These are phyloP conservation scores for Cryptococcus sp. DNA, from an alignment of 1,284 basidiomycete species.

Conservation along the genomic window DNA sequence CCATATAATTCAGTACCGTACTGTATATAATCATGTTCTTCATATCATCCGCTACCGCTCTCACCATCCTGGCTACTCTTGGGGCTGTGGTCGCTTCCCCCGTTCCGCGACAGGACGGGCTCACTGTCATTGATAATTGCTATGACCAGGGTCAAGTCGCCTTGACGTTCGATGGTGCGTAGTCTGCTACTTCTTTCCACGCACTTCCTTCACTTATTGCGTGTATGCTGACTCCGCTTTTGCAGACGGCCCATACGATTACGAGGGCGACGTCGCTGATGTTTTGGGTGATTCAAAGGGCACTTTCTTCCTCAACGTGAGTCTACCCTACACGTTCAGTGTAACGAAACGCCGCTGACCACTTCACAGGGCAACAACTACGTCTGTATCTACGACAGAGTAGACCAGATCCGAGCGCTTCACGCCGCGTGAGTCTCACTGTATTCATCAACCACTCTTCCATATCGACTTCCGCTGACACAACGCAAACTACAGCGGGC, in stretches of 20 bases:
- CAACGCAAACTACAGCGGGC: slow-evolving; percentile 44
- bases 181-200: background rate
- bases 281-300: slow-evolving; percentile 56
- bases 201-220: background rate
- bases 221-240: slow-evolving; percentile 9
- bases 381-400: slow-evolving; percentile 61
- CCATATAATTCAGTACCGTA: background rate
- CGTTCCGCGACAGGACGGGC: slow-evolving; percentile 8
- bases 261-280: slow-evolving; percentile 55
- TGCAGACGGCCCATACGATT: slow-evolving; percentile 58
- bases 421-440: slow-evolving; percentile 28
- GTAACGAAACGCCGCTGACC: background rate
- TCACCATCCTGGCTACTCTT: slow-evolving; percentile 22
- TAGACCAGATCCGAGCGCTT: slow-evolving; percentile 38
- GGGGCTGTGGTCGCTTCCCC: slow-evolving; percentile 15
- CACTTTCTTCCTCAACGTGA: slow-evolving; percentile 63
- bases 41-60: slow-evolving; percentile 3
- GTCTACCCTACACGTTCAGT: slow-evolving; percentile 2
- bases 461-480: background rate
- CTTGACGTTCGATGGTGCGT: slow-evolving; percentile 59
- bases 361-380: slow-evolving; percentile 35
- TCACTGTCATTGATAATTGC: slow-evolving; percentile 45
- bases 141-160: slow-evolving; percentile 47
- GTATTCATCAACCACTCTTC: slow-evolving; percentile 16
- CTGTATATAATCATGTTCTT: slow-evolving; percentile 2